Percentiles rank a stretch among this genome's conserved stretches.
These are phyloP conservation scores for Chlorella sorokiniana DNA, from an alignment of 139 green algal species.

Conservation along the genomic window DNA sequence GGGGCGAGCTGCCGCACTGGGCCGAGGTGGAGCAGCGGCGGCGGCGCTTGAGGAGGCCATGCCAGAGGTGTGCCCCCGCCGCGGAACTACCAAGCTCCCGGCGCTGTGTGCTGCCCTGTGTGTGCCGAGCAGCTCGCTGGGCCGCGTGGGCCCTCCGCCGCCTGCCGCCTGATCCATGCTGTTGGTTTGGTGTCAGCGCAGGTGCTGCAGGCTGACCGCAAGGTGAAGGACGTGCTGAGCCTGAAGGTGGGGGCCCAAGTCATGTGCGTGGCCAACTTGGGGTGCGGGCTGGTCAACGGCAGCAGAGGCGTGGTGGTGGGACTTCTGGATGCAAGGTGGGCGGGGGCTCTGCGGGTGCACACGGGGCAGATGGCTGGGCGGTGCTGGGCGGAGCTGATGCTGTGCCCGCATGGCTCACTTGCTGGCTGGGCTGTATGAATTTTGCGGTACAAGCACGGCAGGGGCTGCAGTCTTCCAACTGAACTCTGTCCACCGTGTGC, in stretches of 20 bases:
- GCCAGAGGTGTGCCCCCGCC: not conserved
- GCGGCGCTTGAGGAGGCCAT: not conserved
- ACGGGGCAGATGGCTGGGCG: not conserved
- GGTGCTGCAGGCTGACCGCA: slow-evolving; percentile 6
- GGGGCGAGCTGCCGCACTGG: not conserved
- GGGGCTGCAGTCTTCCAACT: no score
- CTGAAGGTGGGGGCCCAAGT: slow-evolving; percentile 1
- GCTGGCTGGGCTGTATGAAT: no score
- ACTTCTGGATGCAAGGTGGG: not conserved
- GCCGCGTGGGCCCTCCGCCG: not conserved
- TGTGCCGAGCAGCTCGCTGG: not conserved
- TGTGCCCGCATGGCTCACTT: no score
- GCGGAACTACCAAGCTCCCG: not conserved
- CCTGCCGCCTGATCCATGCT: not conserved
- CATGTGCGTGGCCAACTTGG: slow-evolving; percentile 9
- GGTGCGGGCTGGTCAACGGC: not conserved
- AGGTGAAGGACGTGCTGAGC: not conserved
- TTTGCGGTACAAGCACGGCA: no score
- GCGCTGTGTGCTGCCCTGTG: not conserved
- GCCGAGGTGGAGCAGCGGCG: not conserved
- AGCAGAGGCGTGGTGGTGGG: slow-evolving; percentile 6
- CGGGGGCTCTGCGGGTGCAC: not conserved
- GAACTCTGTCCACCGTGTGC: no score
- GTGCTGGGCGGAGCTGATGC: no score
- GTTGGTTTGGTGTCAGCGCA: not conserved